phyloP scores from a whole-genome alignment of 768 basidiomycete genomes.

The Mycena maculata region DNA sequence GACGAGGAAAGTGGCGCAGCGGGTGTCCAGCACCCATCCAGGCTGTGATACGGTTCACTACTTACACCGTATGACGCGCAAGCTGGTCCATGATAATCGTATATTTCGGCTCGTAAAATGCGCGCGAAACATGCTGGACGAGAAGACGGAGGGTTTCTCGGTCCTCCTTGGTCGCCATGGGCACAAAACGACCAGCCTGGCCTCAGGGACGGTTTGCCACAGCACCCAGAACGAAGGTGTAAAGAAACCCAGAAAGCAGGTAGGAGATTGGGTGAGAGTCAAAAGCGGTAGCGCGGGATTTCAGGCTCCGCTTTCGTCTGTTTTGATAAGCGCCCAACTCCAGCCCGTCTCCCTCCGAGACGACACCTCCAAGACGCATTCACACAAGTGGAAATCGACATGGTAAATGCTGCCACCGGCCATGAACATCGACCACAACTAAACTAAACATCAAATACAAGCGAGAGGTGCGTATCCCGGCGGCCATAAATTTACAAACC shows the following conservation, averaged over 20 bases:
- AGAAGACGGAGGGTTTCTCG: constrained; percentile 86
- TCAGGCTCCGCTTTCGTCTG: constrained; percentile 3
- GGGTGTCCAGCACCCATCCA: neutral
- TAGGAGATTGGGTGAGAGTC: constrained; percentile 6
- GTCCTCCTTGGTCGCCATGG: constrained; percentile 81
- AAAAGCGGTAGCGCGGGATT: neutral
- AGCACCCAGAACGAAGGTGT: constrained; percentile 18
- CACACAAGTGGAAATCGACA: too few relatives aligned
- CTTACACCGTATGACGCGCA: constrained; percentile 94
- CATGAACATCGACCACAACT: too few relatives aligned
- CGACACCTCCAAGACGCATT: too few relatives aligned
- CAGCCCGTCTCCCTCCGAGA: too few relatives aligned
- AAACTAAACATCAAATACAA: too few relatives aligned
- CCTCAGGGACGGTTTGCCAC: constrained; percentile 16
- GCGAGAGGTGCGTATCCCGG: too few relatives aligned
- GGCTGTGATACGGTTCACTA: constrained; percentile 47
- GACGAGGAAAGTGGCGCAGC: constrained; percentile 23
- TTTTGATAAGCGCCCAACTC: too few relatives aligned
- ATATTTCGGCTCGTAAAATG: constrained; percentile 94
- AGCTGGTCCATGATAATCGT: constrained; percentile 95
- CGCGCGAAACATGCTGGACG: constrained; percentile 92
- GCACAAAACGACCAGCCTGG: constrained; percentile 25
- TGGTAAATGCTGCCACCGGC: too few relatives aligned
- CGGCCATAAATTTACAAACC: too few relatives aligned
- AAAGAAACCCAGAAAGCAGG: neutral